Percentiles rank a stretch among this genome's conserved stretches.
Evolutionary conservation across 164 flowering plant genomes (phyloP).

Genomic region (Malania oleifera): DNA sequence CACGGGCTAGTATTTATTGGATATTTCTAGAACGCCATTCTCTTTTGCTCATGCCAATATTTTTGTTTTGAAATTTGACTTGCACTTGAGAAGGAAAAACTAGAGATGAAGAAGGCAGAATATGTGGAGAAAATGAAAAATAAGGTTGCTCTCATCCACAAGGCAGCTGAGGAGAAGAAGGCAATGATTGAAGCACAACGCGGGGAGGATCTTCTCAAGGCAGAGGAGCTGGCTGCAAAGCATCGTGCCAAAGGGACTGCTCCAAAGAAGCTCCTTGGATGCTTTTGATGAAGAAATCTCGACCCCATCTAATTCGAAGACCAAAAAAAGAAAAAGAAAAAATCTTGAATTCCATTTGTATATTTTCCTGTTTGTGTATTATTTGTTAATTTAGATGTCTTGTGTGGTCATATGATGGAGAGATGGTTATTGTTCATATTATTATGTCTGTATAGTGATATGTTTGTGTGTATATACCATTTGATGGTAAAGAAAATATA

Average conservation of each 20-base stretch:
- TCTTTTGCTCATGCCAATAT: no score
- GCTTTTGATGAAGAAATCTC: conserved; percentile 34
- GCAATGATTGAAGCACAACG: conserved; percentile 69
- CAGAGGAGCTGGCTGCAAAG: conserved; percentile 80
- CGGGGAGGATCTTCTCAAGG: conserved; percentile 77
- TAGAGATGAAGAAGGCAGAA: conserved; percentile 81
- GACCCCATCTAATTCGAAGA: not conserved
- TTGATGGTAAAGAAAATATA: not conserved
- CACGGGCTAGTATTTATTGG: no score
- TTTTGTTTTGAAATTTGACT: no score
- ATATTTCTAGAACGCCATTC: no score
- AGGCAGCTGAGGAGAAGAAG: conserved; percentile 75
- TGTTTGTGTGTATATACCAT: conserved; percentile 4
- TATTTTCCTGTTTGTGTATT: not conserved
- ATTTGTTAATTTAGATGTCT: conserved; percentile 13
- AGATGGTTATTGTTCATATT: not conserved
- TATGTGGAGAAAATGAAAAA: conserved; percentile 78
- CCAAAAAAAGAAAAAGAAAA: not conserved
- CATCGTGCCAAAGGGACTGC: conserved; percentile 69
- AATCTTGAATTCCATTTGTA: conserved; percentile 1
- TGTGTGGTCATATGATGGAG: conserved; percentile 11
- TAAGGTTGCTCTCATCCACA: conserved; percentile 67
- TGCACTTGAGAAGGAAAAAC: conserved; percentile 44
- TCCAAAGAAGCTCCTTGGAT: conserved; percentile 74
- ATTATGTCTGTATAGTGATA: conserved; percentile 14